Evolutionary conservation across 495 filamentous ascomycete genomes (phyloP).

Genomic region (Niebla homalea): DNA sequence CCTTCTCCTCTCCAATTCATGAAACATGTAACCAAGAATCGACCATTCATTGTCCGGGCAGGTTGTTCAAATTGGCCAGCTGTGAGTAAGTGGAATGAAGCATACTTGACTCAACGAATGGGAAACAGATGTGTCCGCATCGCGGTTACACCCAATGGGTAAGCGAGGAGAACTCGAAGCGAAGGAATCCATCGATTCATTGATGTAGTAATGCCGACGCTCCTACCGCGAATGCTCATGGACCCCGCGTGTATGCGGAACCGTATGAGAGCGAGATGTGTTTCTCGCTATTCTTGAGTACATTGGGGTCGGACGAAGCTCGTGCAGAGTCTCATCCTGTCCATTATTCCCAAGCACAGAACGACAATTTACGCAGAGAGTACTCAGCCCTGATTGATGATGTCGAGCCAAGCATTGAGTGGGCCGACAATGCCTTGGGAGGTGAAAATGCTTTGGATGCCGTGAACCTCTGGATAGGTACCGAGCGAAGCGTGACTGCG

Average conservation of each 20-base stretch:
- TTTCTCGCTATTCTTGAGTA: slow-evolving; percentile 23
- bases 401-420: slow-evolving; percentile 45
- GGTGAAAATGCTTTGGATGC: slow-evolving; percentile 35
- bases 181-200: neutral
- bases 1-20: slow-evolving; percentile 63
- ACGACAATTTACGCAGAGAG: slow-evolving; percentile 62
- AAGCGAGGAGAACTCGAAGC: slow-evolving; percentile 12
- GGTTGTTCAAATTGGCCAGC: slow-evolving; percentile 48
- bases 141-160: slow-evolving; percentile 57
- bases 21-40: slow-evolving; percentile 51
- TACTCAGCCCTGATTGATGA: slow-evolving; percentile 44
- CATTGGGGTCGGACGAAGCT: neutral
- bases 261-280: slow-evolving; percentile 25
- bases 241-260: slow-evolving; percentile 22
- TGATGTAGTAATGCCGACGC: slow-evolving; percentile 25
- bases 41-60: slow-evolving; percentile 53
- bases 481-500: slow-evolving; percentile 46
- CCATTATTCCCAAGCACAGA: slow-evolving; percentile 48
- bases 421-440: slow-evolving; percentile 51
- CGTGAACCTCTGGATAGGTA: slow-evolving; percentile 70
- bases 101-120: slow-evolving; percentile 40
- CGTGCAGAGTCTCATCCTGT: slow-evolving; percentile 6
- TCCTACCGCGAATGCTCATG: slow-evolving; percentile 5
- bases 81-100: slow-evolving; percentile 41
- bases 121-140: slow-evolving; percentile 44